Evolutionary conservation across 441 rosid species (phyloP).

Genomic region (Eruca vesicaria): DNA sequence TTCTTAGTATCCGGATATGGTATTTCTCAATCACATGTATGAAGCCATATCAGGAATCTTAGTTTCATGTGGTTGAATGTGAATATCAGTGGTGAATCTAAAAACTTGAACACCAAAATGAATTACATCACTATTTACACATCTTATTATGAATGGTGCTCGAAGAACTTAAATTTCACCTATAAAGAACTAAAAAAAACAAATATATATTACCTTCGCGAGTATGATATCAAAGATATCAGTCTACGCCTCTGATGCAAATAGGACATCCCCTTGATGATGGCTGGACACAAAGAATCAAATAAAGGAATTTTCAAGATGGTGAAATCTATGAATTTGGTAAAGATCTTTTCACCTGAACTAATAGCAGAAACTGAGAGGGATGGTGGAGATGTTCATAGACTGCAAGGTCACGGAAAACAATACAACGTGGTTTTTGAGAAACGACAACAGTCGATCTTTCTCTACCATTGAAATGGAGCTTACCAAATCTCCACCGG

Average conservation of each 20-base stretch:
- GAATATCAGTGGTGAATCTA: neutral
- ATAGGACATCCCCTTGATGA: neutral
- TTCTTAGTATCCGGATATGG: too few relatives aligned
- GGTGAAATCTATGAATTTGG: neutral
- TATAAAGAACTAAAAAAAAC: too few relatives aligned
- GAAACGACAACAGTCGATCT: neutral
- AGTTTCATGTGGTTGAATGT: conserved; percentile 44
- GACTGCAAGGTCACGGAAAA: neutral
- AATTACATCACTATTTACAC: neutral
- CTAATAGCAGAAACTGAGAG: neutral
- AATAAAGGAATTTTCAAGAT: neutral
- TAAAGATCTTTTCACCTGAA: neutral
- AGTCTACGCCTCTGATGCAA: too few relatives aligned
- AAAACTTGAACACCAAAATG: neutral
- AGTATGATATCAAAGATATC: too few relatives aligned
- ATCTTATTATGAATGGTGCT: neutral
- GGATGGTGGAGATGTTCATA: neutral
- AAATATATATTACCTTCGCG: too few relatives aligned
- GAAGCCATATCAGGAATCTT: conserved; percentile 61
- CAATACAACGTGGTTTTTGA: neutral
- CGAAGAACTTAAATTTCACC: too few relatives aligned
- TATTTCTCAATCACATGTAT: too few relatives aligned
- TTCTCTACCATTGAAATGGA: neutral
- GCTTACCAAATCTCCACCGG: neutral
- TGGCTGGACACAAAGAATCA: neutral